Percentiles rank a stretch among this genome's conserved stretches.
These are phyloP conservation scores for Geosiphon pyriformis DNA, from an alignment of 192 early-diverging fungal species.

Conservation along the genomic window DNA sequence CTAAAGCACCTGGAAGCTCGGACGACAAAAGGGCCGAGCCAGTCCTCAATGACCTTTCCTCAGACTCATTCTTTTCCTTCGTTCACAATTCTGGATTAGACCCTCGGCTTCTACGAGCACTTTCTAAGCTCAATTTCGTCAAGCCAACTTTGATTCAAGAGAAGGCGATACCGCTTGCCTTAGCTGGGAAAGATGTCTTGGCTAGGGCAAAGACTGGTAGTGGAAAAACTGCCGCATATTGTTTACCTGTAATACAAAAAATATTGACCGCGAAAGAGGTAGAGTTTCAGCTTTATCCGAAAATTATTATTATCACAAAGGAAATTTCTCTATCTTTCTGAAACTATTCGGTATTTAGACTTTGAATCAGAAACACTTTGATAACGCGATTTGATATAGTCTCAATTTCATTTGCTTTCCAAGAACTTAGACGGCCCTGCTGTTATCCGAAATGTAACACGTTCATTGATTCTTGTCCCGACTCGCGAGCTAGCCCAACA, in stretches of 20 bases:
- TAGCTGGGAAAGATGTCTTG: slow-evolving; percentile 89
- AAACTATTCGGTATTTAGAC: too few species aligned
- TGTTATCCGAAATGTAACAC: slow-evolving; percentile 35
- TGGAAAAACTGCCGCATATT: slow-evolving; percentile 96
- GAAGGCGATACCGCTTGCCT: slow-evolving; percentile 82
- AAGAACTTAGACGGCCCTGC: too few species aligned
- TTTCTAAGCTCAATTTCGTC: slow-evolving; percentile 76
- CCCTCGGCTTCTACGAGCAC: slow-evolving; percentile 77
- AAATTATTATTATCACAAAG: too few species aligned
- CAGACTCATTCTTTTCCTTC: slow-evolving; percentile 13
- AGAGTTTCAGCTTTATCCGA: too few species aligned
- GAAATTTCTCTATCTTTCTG: too few species aligned
- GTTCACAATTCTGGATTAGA: slow-evolving; percentile 53
- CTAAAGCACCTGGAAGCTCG: too few species aligned
- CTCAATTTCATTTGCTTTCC: too few species aligned
- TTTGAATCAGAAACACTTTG: too few species aligned
- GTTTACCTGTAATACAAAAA: slow-evolving; percentile 86
- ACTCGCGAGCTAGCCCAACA: slow-evolving; percentile 95
- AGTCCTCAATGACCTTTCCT: not conserved
- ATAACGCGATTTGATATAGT: too few species aligned
- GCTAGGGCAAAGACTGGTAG: slow-evolving; percentile 90
- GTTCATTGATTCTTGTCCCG: slow-evolving; percentile 82
- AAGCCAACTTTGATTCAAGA: slow-evolving; percentile 88
- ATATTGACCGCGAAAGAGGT: slow-evolving; percentile 71
- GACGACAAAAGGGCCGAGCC: too few species aligned